Conservation (phyloP, 768 basidiomycete genomes). For the Pisolithus marmoratus region DNA sequence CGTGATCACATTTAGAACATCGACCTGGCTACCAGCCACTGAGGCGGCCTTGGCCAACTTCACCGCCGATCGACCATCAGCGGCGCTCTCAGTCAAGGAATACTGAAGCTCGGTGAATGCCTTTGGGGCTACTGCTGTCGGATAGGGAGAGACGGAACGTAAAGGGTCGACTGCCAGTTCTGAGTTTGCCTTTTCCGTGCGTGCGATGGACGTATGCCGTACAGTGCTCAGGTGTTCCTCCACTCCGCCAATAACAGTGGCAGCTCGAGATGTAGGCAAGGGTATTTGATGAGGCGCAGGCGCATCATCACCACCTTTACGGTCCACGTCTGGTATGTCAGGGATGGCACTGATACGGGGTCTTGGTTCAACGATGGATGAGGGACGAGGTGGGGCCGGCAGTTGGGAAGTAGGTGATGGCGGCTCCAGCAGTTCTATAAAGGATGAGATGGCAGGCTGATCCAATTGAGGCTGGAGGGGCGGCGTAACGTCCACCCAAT, state of each 20-base stretch:
- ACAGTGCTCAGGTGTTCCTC: conserved; percentile 17
- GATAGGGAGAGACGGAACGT: conserved; percentile 4
- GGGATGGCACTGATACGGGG: conserved; percentile 8
- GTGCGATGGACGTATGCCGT: conserved; percentile 8
- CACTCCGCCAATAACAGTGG: conserved; percentile 23
- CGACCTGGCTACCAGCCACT: conserved; percentile 2
- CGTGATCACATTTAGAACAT: conserved; percentile 1
- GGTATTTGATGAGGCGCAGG: conserved; percentile 16
- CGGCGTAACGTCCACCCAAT: conserved; percentile 23
- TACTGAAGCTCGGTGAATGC: conserved; percentile 4
- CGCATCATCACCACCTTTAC: background rate
- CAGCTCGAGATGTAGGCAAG: conserved; percentile 26
- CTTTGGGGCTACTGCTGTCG: background rate
- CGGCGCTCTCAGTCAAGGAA: background rate
- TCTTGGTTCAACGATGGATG: conserved; percentile 9
- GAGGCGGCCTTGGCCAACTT: background rate
- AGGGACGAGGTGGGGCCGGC: conserved; percentile 7
- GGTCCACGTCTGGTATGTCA: conserved; percentile 16
- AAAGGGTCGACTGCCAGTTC: conserved; percentile 18
- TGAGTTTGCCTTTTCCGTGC: conserved; percentile 13
- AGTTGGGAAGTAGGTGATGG: background rate
- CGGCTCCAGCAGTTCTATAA: conserved; percentile 2
- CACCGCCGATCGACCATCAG: conserved; percentile 7
- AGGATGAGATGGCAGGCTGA: background rate
- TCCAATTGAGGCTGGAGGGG: conserved; percentile 3